Evolutionary conservation across 176 grass and related monocot species (phyloP).

Genomic region (Avena atlantica): DNA sequence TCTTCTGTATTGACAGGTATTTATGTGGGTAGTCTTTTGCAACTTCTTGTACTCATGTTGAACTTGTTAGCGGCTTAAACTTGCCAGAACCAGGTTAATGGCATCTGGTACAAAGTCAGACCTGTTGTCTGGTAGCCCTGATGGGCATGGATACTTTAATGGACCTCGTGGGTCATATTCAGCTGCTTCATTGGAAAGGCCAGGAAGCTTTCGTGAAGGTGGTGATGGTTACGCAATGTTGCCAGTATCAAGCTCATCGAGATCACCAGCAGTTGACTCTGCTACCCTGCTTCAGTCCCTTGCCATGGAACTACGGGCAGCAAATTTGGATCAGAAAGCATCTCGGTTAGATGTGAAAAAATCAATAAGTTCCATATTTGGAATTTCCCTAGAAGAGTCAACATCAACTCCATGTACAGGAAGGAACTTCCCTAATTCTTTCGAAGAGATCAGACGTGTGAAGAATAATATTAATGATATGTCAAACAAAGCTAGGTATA

Average conservation of each 20-base stretch:
- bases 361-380: slow-evolving; percentile 71
- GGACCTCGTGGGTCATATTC: slow-evolving; percentile 59
- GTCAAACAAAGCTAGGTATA: slow-evolving; percentile 73
- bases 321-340: slow-evolving; percentile 62
- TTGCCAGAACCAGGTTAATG: slow-evolving; percentile 56
- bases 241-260: slow-evolving; percentile 58
- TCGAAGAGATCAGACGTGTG: slow-evolving; percentile 70
- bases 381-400: slow-evolving; percentile 62
- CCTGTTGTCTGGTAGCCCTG: slow-evolving; percentile 65
- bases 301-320: slow-evolving; percentile 59
- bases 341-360: slow-evolving; percentile 64
- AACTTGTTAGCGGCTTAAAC: slow-evolving; percentile 34
- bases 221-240: slow-evolving; percentile 57
- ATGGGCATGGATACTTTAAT: slow-evolving; percentile 68
- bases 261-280: slow-evolving; percentile 57
- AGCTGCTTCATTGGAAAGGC: slow-evolving; percentile 68
- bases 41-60: slow-evolving; percentile 39
- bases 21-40: slow-evolving; percentile 24
- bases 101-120: slow-evolving; percentile 79
- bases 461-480: slow-evolving; percentile 68
- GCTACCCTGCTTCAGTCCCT: slow-evolving; percentile 68
- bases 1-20: slow-evolving; percentile 46
- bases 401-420: slow-evolving; percentile 49
- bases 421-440: slow-evolving; percentile 56
- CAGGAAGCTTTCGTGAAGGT: slow-evolving; percentile 69